Conservation (phyloP, 179 eudicot genomes). For the Corrigiola litoralis region DNA sequence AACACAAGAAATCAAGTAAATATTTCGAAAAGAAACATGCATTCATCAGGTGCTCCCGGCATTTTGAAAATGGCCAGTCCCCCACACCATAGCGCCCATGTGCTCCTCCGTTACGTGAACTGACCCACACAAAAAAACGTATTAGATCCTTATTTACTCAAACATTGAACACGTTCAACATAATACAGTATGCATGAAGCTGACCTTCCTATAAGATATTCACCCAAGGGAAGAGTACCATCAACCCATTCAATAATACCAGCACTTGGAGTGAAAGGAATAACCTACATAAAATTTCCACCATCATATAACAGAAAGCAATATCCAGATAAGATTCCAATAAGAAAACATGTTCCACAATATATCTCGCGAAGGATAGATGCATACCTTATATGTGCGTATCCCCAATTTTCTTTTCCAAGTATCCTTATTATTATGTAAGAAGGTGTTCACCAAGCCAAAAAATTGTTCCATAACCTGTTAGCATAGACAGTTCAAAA, state of each 20-base stretch:
- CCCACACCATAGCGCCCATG: conserved; percentile 92
- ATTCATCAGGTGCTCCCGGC: conserved; percentile 85
- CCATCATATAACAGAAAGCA: conserved; percentile 6
- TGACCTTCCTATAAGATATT: conserved; percentile 95
- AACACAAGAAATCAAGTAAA: conserved; percentile 6
- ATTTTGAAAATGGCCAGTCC: conserved; percentile 92
- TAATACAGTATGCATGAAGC: conserved; percentile 5
- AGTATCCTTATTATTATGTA: conserved; percentile 83
- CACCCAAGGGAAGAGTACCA: conserved; percentile 93
- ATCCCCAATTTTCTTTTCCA: conserved; percentile 84
- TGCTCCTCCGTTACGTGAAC: conserved; percentile 93
- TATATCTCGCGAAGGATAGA: neutral
- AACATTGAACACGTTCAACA: conserved; percentile 2
- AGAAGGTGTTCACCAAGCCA: conserved; percentile 89
- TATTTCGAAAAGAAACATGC: conserved; percentile 41
- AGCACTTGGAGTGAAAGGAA: conserved; percentile 99
- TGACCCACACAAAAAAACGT: conserved; percentile 26
- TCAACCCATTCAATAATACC: conserved; percentile 99
- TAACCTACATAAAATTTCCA: conserved; percentile 50
- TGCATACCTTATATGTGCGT: conserved; percentile 87
- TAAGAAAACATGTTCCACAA: neutral
- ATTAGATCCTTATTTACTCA: conserved; percentile 4
- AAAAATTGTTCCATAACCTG: conserved; percentile 99
- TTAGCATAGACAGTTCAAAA: conserved; percentile 13
- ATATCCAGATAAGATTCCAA: neutral